Evolutionary conservation across 2,329 filamentous ascomycete genomes (phyloP), one percentile per base, ranked within the genome.

Genomic region (Fusarium pseudoanthophilum): DNA sequence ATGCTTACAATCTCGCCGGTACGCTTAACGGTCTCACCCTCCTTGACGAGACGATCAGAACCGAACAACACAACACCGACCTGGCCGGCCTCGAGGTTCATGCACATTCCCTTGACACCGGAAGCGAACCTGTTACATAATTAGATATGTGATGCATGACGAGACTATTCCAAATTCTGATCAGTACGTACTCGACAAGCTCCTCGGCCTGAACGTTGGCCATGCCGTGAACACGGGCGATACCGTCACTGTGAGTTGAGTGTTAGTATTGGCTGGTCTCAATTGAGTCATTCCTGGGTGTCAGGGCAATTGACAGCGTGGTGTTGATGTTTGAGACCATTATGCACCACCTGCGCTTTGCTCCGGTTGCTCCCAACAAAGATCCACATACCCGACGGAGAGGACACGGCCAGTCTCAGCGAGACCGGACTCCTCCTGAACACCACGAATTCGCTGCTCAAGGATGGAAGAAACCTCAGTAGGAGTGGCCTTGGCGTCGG

Each of bases 11-110:
- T 99, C 88, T 97, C 90, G 86, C 96, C 96, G 82, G 96, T 99
- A 92, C 96, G 95, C 93, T 97, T 98, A 87, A 99, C 96, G 78
- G 93, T 95, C 91, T 99, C 95, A 84, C 96, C 96, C 88, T 99
- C 96, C 91, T 94, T 96, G 92, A 99, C 96, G 82, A 98, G 91
- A 95, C 96, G 95, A 89, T 99, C 96, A 84, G 96, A 98, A 92
- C 96, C 96, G 91, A 99, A 99, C 84, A 99, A 91, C 91, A 99
- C 96, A 83, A 99, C 95, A 97, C 96, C 96, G 89, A 99, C 96
- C 88, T 98, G 96, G 86, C 96, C 96, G 87, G 96, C 96, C 90
- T 99, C 96, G 88, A 99, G 92, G 93, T 99, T 99, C 95, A 99
- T 98, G 94, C 95, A 98, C 96, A 99, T 99, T 87, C 96, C 96